Percentiles rank a stretch among this genome's conserved stretches.
Evolutionary conservation across 2,329 filamentous ascomycete genomes (phyloP).

Genomic region (Helotiales sp.): DNA sequence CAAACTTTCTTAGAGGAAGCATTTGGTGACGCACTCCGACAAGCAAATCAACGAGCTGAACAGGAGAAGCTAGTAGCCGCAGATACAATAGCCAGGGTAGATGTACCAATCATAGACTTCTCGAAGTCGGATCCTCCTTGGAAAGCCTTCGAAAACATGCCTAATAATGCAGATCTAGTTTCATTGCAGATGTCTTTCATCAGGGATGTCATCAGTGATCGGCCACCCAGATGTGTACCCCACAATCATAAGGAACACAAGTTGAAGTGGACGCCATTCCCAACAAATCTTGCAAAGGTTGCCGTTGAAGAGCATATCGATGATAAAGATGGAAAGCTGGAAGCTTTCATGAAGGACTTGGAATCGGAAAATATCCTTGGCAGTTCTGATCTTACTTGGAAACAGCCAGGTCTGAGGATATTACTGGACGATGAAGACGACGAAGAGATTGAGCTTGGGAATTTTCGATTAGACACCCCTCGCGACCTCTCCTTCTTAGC

Average conservation of each 20-base stretch:
- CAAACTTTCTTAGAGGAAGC: constrained; percentile 28
- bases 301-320: constrained; percentile 41
- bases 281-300: constrained; percentile 33
- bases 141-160: constrained; percentile 32
- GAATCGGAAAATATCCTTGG: constrained; percentile 34
- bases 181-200: constrained; percentile 35
- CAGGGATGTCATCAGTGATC: constrained; percentile 25
- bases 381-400: constrained; percentile 46
- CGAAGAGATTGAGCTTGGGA: constrained; percentile 36
- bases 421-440: constrained; percentile 41
- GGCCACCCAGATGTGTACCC: constrained; percentile 41
- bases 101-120: constrained; percentile 49
- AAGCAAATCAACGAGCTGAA: constrained; percentile 25
- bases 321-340: constrained; percentile 39
- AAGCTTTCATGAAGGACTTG: constrained; percentile 37
- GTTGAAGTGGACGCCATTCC: constrained; percentile 49
- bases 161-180: constrained; percentile 25
- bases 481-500: constrained; percentile 40
- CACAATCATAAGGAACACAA: constrained; percentile 34
- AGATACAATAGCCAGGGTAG: constrained; percentile 44
- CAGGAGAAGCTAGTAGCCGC: constrained; percentile 34
- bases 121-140: constrained; percentile 46
- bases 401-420: constrained; percentile 46
- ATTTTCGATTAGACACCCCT: constrained; percentile 20
- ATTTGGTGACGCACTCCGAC: constrained; percentile 24